Evolutionary conservation across 306 rosid genomes (phyloP).

Genomic region (Parietaria judaica): DNA sequence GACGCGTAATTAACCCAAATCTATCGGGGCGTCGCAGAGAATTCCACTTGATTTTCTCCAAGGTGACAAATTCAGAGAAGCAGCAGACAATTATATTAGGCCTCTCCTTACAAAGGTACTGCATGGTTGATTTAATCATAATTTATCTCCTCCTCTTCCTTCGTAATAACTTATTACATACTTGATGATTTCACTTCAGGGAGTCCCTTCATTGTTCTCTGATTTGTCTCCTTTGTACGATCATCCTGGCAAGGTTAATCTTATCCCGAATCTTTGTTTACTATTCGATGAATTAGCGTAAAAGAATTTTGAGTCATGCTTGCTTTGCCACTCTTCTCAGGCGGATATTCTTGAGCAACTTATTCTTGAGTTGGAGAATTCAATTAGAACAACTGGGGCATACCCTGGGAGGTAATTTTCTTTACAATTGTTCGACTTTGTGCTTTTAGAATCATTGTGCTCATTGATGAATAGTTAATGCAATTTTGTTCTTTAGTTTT

Average conservation of each 20-base stretch:
- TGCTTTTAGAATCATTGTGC: too few relatives aligned
- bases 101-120: slow-evolving; percentile 90
- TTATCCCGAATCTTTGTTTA: slow-evolving; percentile 13
- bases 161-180: slow-evolving; percentile 12
- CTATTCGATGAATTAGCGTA: slow-evolving; percentile 5
- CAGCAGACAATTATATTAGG: slow-evolving; percentile 78
- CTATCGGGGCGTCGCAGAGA: slow-evolving; percentile 41
- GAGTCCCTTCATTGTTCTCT: slow-evolving; percentile 92
- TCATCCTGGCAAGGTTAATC: slow-evolving; percentile 85
- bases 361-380: slow-evolving; percentile 68
- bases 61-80: slow-evolving; percentile 73
- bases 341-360: slow-evolving; percentile 91
- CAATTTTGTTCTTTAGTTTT: background rate
- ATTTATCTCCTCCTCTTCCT: background rate
- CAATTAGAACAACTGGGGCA: slow-evolving; percentile 46
- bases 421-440: too few relatives aligned
- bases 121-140: slow-evolving; percentile 5
- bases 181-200: slow-evolving; percentile 55
- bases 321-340: slow-evolving; percentile 37
- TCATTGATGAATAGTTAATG: background rate
- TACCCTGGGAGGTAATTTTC: slow-evolving; percentile 69
- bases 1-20: slow-evolving; percentile 2
- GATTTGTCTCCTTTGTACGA: slow-evolving; percentile 89
- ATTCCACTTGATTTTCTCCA: slow-evolving; percentile 94
- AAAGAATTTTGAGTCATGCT: slow-evolving; percentile 8